Evolutionary conservation across 768 basidiomycete genomes (phyloP), one percentile per base, ranked within the genome.

Genomic region (Cytidiella melzeri): DNA sequence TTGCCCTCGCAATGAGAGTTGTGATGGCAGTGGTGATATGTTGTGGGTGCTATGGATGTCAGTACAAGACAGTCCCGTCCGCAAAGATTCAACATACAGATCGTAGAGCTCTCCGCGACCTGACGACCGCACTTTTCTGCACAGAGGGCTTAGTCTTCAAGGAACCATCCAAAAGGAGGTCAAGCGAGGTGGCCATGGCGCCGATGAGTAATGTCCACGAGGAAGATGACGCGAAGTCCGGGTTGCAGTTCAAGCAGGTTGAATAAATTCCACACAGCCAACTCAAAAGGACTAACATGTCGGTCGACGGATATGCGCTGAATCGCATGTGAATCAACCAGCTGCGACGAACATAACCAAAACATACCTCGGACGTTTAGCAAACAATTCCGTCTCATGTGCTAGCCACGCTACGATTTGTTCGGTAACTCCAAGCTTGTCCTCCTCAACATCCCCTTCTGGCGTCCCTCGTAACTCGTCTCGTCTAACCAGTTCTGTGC

Each of bases 391-490:
- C 1, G 81, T 79, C 61, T 95, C 89, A 40, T 73, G 72, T 5
- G 77, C 72, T 6, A 90, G 68, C 89, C 90, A 94, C 38, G 77
- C 86, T 28, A 91, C 64, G 13, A 92, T 75, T 57, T 84, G 77
- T 57, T 89, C 84, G 18, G 78, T 64, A 3, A 87, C 74, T 27
- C 84, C 84, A 13, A 81, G 60, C 54, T 73, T 79, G 18, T 63
- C 66, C 51, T 74, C 74, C 24, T 69, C 69, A 7, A 57, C 57
- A 20, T 69, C 58, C 12, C 67, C 75, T 20, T 69, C 62, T 12
- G 66, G 59, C 6, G 66, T 65, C 9, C 71, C 76, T 9, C 73
- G 68, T n/a, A 70, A 51, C 51, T 83, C 79, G 56, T 91, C 87
- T 30, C 77, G 77, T 21, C 69, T 68, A 18, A 89, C 76, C 47